Percentiles rank a stretch among this genome's conserved stretches.
phyloP scores from a whole-genome alignment of 1,284 basidiomycete species.

The Ceratorhiza oryzae-sativae region DNA sequence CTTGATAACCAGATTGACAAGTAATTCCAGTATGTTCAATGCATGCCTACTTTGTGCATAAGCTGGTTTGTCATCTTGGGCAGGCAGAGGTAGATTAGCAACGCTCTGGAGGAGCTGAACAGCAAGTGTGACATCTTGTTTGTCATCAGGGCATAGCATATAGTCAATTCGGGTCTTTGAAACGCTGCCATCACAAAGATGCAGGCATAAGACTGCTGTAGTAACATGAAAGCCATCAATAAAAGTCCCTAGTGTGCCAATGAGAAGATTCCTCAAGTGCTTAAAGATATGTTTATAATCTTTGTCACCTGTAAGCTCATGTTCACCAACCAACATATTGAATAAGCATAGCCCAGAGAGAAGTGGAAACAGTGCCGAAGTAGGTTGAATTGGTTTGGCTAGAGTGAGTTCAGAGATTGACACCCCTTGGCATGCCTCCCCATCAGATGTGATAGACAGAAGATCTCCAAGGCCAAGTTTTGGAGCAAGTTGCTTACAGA shows the following conservation, averaged over 20 bases:
- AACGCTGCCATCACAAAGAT: slow-evolving; percentile 43
- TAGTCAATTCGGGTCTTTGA: slow-evolving; percentile 42
- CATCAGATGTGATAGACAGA: too few species aligned
- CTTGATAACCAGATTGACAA: not conserved
- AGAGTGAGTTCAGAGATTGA: too few species aligned
- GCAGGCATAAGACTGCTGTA: slow-evolving; percentile 44
- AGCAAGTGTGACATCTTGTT: slow-evolving; percentile 50
- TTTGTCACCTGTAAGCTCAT: slow-evolving; percentile 51
- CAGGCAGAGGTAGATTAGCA: slow-evolving; percentile 45
- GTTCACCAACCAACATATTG: slow-evolving; percentile 50
- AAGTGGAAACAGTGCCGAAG: slow-evolving; percentile 42
- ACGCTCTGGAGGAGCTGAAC: slow-evolving; percentile 47
- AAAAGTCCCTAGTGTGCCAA: slow-evolving; percentile 46
- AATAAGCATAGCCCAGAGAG: slow-evolving; percentile 47
- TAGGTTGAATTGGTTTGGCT: slow-evolving; percentile 20
- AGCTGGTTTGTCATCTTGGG: slow-evolving; percentile 38
- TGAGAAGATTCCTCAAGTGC: slow-evolving; percentile 47
- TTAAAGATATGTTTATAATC: slow-evolving; percentile 53
- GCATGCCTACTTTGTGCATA: slow-evolving; percentile 34
- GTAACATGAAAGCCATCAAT: slow-evolving; percentile 48
- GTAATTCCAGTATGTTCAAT: not conserved
- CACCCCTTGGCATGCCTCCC: too few species aligned
- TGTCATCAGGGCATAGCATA: slow-evolving; percentile 50
- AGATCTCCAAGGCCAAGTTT: too few species aligned
- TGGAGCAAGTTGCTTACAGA: too few species aligned